phyloP scores from a whole-genome alignment of 1,139 yeast genomes.

The Yamadazyma friedrichii region DNA sequence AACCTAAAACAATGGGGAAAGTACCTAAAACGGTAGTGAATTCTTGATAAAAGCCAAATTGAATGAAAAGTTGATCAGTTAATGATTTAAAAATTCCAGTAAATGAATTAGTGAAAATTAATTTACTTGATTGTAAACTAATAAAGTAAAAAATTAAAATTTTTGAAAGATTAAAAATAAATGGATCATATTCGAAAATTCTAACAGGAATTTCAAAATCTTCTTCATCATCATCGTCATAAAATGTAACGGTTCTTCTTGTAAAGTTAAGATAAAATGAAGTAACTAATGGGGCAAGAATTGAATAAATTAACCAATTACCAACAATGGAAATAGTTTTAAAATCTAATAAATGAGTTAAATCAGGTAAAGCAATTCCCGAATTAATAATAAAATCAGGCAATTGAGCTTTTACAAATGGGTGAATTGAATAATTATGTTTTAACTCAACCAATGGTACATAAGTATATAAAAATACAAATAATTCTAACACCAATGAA shows the following conservation, averaged over 20 bases:
- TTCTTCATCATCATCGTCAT: conserved; percentile 33
- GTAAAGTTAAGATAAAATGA: conserved; percentile 57
- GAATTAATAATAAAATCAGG: conserved; percentile 24
- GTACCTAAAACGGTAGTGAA: conserved; percentile 42
- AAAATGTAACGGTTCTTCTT: conserved; percentile 37
- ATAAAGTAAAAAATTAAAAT: conserved; percentile 46
- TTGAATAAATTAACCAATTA: conserved; percentile 43
- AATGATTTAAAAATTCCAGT: conserved; percentile 37
- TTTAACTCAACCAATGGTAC: conserved; percentile 40
- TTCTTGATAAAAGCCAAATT: conserved; percentile 37
- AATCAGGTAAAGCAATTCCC: conserved; percentile 32
- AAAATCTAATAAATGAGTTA: conserved; percentile 29
- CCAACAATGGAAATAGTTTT: conserved; percentile 31
- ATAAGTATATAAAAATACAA: conserved; percentile 33
- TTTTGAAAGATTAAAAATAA: conserved; percentile 54
- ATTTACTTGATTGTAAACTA: conserved; percentile 29
- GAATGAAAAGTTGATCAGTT: conserved; percentile 34
- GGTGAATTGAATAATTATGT: conserved; percentile 39
- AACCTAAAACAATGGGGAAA: conserved; percentile 48
- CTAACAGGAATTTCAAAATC: conserved; percentile 35
- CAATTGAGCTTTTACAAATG: conserved; percentile 33
- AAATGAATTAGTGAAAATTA: conserved; percentile 27
- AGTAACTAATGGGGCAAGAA: conserved; percentile 42
- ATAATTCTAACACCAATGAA: conserved; percentile 39
- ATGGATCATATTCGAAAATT: conserved; percentile 52